Evolutionary conservation across 768 basidiomycete genomes (phyloP).

Genomic region (Tylopilus sp.): DNA sequence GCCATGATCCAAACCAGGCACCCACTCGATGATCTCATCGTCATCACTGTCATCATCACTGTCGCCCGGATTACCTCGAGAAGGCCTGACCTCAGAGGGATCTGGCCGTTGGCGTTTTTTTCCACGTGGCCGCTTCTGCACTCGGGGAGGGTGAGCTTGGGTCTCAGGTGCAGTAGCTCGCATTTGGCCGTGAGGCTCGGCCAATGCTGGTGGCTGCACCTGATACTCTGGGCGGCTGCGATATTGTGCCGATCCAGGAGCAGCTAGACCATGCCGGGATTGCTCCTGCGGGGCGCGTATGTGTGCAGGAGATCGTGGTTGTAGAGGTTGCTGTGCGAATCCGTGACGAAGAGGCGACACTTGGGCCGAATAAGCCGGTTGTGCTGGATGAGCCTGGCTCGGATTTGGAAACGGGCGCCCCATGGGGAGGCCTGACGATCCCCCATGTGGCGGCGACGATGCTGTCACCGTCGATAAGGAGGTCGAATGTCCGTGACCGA

Average conservation of each 20-base stretch:
- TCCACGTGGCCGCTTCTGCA: constrained; percentile 19
- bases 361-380: constrained; percentile 2
- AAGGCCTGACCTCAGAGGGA: neutral
- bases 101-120: constrained; percentile 20
- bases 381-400: neutral
- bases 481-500: constrained; percentile 19
- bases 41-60: constrained; percentile 33
- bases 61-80: constrained; percentile 7
- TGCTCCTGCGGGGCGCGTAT: constrained; percentile 8
- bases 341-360: neutral
- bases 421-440: neutral
- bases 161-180: neutral
- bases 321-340: constrained; percentile 5
- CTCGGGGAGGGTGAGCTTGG: constrained; percentile 2
- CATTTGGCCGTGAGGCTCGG: neutral
- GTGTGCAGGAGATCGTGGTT: neutral
- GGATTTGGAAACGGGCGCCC: neutral
- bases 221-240: constrained; percentile 1
- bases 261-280: constrained; percentile 5
- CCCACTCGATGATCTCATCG: constrained; percentile 26
- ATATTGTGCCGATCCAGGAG: neutral
- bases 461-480: constrained; percentile 26
- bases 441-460: constrained; percentile 13
- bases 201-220: neutral
- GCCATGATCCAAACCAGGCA: constrained; percentile 8